Base-by-base conservation (phyloP, 345 rosid species). In the Rhodamnia argentea region DNA sequence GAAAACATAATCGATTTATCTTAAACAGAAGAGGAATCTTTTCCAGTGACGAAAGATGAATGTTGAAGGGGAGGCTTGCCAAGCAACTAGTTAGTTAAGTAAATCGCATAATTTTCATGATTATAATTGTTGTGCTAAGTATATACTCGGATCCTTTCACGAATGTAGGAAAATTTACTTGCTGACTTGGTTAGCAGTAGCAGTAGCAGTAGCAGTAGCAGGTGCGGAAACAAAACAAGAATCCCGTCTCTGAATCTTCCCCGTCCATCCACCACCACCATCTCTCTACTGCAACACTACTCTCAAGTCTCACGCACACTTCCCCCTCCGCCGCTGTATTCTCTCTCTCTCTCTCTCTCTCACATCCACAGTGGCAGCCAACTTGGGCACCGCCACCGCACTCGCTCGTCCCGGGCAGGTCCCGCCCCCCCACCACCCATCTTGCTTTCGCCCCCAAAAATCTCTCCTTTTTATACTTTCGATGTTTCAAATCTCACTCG, bases 1-100 rank as follows among this genome's bases (percentile, higher is more conserved):
- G 5, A 0, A 1, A 6, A 13, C 10, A 6, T n/a, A n/a, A n/a
- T 60, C 0, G 2, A 6, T 14, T 60, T 27, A 2, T n/a, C 9
- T 59, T n/a, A 13, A 10, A 50, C 12, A 50, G 51, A 50, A 50
- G 13, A 10, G 51, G 10, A 47, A 50, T 50, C 51, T 50, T 50
- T 50, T 50, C 51, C 3, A 12, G 12, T 10, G 51, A 10, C 51
- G 51, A 50, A 50, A 50, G 51, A 10, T 10, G 51, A 50, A 50
- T 10, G 51, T 50, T 10, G 12, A 3, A 9, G 51, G 51, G 13
- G 51, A 0, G 51, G 2, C 51, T 54, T 16, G 23, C 57, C 24
- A 7, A 29, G 47, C 24, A 18, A 32, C 24, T 18, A 4, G 75
- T 15, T 18, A 4, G 75, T 15, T 29, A 10, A 0, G 40, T 15